Evolutionary conservation across 768 basidiomycete genomes (phyloP).

Genomic region (Boletus subcaerulescens): DNA sequence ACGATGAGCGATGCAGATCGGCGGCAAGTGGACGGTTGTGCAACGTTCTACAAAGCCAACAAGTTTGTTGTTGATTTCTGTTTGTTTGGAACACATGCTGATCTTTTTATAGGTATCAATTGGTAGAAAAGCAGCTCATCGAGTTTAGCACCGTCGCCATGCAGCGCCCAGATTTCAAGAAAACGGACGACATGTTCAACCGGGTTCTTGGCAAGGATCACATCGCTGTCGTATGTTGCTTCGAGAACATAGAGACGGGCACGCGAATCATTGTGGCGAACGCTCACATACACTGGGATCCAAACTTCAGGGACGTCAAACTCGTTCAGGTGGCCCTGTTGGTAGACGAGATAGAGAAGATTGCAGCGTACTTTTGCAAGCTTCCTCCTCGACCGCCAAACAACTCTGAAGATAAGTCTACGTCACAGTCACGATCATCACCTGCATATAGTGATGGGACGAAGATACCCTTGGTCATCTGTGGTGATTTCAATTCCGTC

Average conservation of each 20-base stretch:
- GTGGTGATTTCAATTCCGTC: slow-evolving; percentile 95
- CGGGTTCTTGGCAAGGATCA: slow-evolving; percentile 94
- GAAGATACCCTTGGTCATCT: slow-evolving; percentile 88
- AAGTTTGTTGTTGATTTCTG: slow-evolving; percentile 54
- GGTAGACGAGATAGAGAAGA: slow-evolving; percentile 90
- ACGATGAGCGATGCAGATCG: slow-evolving; percentile 88
- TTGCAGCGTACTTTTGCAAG: slow-evolving; percentile 77
- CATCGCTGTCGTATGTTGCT: slow-evolving; percentile 80
- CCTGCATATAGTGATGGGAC: slow-evolving; percentile 78
- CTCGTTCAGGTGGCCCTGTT: slow-evolving; percentile 93
- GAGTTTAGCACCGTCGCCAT: slow-evolving; percentile 93
- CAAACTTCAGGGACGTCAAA: slow-evolving; percentile 91
- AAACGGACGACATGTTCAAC: slow-evolving; percentile 99
- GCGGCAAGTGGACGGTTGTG: slow-evolving; percentile 91
- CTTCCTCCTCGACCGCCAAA: slow-evolving; percentile 65
- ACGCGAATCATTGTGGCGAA: slow-evolving; percentile 88
- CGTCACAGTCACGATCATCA: slow-evolving; percentile 42
- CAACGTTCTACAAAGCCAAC: slow-evolving; percentile 88
- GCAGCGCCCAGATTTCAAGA: slow-evolving; percentile 91
- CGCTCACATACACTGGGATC: slow-evolving; percentile 92
- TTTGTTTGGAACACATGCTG: neutral
- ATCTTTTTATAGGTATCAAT: slow-evolving; percentile 62
- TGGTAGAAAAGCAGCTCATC: slow-evolving; percentile 90
- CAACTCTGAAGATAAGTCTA: slow-evolving; percentile 24
- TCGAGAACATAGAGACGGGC: slow-evolving; percentile 86